Base-by-base conservation (phyloP, 2,329 filamentous ascomycete species). In the Lachnellula occidentalis region DNA sequence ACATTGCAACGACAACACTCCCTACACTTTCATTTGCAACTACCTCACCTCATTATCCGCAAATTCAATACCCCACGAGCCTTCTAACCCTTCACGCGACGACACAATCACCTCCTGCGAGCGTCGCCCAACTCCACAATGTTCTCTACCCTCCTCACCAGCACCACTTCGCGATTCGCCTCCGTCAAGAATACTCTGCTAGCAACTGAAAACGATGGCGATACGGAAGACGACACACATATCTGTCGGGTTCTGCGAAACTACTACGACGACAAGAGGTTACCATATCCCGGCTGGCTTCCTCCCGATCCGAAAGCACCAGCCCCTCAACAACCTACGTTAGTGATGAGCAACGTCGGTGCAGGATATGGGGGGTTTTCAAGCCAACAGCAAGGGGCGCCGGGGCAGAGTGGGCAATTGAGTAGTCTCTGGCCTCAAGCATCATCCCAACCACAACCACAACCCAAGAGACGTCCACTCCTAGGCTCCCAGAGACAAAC, bases 261-360 rank as follows among this genome's bases (percentile, higher is more conserved):
- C 64, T 96, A 97, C 79, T 97, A 99, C 78, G 82, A 78, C 50
- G 92, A 97, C 71, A 94, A 95, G 68, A 88, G 87, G 63, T 85
- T 86, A 21, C 78, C 84, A 1, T 88, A 92, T 59, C 94, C 94
- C 1, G 74, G 78, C 63, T 97, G 94, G 92, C 85, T 97, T 7
- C 90, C 92, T 7, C 86, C 89, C 5, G 90, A 96, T 70, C 92
- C 90, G n/a, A 92, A 90, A 72, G 82, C 81, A 4, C 76, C 80
- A 21, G 63, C 74, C 4, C 73, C 73, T 34, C 71, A 74, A 47
- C 75, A 79, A 60, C 70, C 81, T 54, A 69, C 83, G 58, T 77
- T 81, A 71, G 73, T 79, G 60, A 68, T 67, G 58, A 57, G 73
- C 58, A 71, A 75, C 67, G 73, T 81, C 65, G 75, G 77, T 66